Conservation (phyloP, 2,329 filamentous ascomycete genomes). For the Coniosporium uncinatum region DNA sequence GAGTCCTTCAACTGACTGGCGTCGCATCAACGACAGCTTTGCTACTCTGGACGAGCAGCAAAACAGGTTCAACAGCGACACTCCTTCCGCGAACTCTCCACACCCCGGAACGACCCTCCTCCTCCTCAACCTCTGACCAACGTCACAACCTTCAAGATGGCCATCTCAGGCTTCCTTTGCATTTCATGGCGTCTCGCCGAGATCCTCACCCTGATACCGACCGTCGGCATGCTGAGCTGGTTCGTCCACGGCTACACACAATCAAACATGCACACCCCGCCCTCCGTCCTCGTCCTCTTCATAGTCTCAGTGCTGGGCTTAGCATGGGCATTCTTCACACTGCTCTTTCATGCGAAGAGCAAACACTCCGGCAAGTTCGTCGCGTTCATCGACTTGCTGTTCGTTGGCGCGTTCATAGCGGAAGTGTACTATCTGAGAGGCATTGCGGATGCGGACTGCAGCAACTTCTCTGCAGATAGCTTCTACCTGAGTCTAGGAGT, state of each 20-base stretch:
- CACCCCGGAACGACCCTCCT: too few relatives aligned
- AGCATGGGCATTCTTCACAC: constrained; percentile 55
- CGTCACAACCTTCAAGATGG: too few relatives aligned
- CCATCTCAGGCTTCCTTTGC: constrained; percentile 51
- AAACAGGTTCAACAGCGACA: too few relatives aligned
- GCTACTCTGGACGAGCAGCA: too few relatives aligned
- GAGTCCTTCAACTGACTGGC: too few relatives aligned
- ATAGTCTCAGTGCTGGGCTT: constrained; percentile 56
- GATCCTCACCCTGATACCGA: constrained; percentile 56
- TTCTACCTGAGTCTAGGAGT: constrained; percentile 57
- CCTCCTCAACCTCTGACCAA: too few relatives aligned
- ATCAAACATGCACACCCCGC: constrained; percentile 51
- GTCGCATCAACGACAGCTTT: too few relatives aligned
- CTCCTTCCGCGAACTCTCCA: too few relatives aligned
- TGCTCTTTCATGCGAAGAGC: constrained; percentile 53
- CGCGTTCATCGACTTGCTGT: constrained; percentile 54
- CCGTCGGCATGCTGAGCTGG: constrained; percentile 58
- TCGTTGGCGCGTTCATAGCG: constrained; percentile 59
- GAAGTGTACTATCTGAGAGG: constrained; percentile 51
- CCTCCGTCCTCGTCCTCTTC: constrained; percentile 57
- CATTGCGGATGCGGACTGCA: constrained; percentile 61
- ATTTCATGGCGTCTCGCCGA: constrained; percentile 55
- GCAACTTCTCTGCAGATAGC: constrained; percentile 40
- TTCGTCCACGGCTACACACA: constrained; percentile 55
- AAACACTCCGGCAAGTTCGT: constrained; percentile 54